These are phyloP conservation scores for Huntiella omanensis DNA, from an alignment of 2,329 filamentous ascomycete genomes.

Conservation along the genomic window DNA sequence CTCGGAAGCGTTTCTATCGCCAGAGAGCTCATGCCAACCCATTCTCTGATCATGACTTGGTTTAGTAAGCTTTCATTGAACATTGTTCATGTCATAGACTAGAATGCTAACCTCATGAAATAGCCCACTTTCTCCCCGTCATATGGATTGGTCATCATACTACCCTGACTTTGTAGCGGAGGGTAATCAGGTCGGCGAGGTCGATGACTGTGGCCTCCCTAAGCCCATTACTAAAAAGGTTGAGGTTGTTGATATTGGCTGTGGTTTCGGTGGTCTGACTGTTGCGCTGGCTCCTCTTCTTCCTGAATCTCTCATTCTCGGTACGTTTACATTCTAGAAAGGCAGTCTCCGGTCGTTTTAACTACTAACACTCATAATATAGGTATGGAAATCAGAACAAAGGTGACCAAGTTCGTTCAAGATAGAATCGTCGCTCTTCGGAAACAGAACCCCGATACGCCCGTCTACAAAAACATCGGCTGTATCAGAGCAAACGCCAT, in stretches of 20 bases:
- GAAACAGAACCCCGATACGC: conserved; percentile 33
- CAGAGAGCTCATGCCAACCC: conserved; percentile 95
- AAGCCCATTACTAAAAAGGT: conserved; percentile 36
- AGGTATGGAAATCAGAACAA: conserved; percentile 84
- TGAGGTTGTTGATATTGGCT: conserved; percentile 91
- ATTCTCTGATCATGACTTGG: conserved; percentile 81
- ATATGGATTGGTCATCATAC: conserved; percentile 81
- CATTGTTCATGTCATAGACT: neutral
- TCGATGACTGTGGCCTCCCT: conserved; percentile 5
- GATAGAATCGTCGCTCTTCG: conserved; percentile 73
- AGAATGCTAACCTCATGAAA: conserved; percentile 5
- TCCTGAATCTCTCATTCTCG: conserved; percentile 67
- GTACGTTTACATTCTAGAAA: conserved; percentile 25
- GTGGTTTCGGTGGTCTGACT: conserved; percentile 81
- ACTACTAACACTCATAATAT: neutral
- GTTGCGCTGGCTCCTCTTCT: conserved; percentile 68
- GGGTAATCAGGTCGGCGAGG: conserved; percentile 6
- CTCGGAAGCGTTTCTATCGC: conserved; percentile 89
- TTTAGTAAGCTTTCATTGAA: conserved; percentile 45
- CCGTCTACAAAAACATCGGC: conserved; percentile 65
- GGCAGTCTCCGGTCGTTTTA: neutral
- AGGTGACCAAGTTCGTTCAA: conserved; percentile 79
- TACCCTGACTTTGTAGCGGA: conserved; percentile 54
- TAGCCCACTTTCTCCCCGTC: conserved; percentile 57
- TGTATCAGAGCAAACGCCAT: conserved; percentile 89